Conservation (phyloP, 2,329 filamentous ascomycete species). For the Niveomyces coronatus region DNA sequence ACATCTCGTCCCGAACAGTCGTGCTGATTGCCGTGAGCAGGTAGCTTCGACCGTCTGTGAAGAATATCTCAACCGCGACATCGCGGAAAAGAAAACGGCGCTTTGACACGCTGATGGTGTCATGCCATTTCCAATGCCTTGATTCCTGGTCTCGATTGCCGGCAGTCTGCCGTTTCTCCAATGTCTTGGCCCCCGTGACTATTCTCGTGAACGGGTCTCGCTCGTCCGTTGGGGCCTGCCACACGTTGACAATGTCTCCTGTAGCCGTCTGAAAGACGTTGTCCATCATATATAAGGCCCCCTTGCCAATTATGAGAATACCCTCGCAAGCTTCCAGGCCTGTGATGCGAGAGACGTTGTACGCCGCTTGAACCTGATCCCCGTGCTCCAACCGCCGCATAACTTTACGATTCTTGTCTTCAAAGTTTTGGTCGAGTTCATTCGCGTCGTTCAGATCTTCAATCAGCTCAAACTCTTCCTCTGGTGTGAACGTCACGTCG, state of each 20-base stretch:
- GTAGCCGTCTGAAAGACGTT: conserved; percentile 92
- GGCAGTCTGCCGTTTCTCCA: conserved; percentile 50
- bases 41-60: conserved; percentile 92
- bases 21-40: conserved; percentile 75
- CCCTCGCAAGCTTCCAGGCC: conserved; percentile 91
- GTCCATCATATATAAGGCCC: conserved; percentile 87
- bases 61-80: conserved; percentile 94
- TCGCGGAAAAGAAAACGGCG: conserved; percentile 90
- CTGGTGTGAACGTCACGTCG: conserved; percentile 35
- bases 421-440: conserved; percentile 65
- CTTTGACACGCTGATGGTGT: conserved; percentile 93
- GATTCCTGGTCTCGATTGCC: conserved; percentile 62
- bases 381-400: conserved; percentile 87
- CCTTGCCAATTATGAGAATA: conserved; percentile 84
- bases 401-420: conserved; percentile 97
- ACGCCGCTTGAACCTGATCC: conserved; percentile 86
- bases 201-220: conserved; percentile 92
- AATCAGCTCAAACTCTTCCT: conserved; percentile 93
- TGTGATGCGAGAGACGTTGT: conserved; percentile 89
- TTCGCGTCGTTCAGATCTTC: conserved; percentile 82
- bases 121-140: conserved; percentile 85
- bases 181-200: conserved; percentile 57
- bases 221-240: conserved; percentile 85
- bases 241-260: conserved; percentile 93
- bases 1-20: conserved; percentile 66